Evolutionary conservation across 2,329 filamentous ascomycete species (phyloP).

Genomic region (Claviceps africana): DNA sequence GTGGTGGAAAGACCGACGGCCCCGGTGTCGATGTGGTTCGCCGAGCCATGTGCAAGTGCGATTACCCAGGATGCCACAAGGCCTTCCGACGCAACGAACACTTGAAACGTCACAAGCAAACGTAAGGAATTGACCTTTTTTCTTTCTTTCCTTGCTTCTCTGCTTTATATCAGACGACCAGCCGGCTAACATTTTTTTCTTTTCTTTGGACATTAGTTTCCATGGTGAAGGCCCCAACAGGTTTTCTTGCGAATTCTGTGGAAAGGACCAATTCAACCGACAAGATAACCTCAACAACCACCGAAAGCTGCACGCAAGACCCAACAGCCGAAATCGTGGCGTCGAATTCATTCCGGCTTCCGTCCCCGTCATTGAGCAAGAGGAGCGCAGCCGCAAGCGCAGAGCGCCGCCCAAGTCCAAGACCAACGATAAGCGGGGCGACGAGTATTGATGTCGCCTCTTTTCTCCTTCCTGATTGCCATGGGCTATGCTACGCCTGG

Average conservation of each 20-base stretch:
- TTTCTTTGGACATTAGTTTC: no score
- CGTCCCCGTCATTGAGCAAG: conserved; percentile 25
- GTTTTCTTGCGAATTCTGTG: conserved; percentile 28
- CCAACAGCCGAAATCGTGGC: conserved; percentile 25
- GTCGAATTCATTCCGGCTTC: conserved; percentile 27
- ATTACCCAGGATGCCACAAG: conserved; percentile 31
- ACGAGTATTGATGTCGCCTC: conserved; percentile 14
- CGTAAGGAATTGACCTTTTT: conserved; percentile 30
- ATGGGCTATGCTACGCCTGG: conserved; percentile 1
- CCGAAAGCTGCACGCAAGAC: conserved; percentile 25
- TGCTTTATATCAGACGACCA: no score
- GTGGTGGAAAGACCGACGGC: conserved; percentile 15
- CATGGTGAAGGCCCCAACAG: conserved; percentile 26
- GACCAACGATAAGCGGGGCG: conserved; percentile 17
- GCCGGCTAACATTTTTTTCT: no score
- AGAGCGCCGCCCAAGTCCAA: conserved; percentile 25
- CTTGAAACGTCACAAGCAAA: conserved; percentile 38
- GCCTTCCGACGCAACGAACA: conserved; percentile 40
- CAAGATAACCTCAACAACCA: conserved; percentile 29
- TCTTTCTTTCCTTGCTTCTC: no score
- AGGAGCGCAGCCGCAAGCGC: conserved; percentile 26
- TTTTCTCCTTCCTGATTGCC: not conserved
- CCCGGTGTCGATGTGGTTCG: conserved; percentile 22
- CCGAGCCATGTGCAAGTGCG: conserved; percentile 30
- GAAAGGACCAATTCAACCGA: conserved; percentile 27